Evolutionary conservation across 2,329 filamentous ascomycete genomes (phyloP), one percentile per base, ranked within the genome.

Genomic region (Ploettnerulaceae sp.): DNA sequence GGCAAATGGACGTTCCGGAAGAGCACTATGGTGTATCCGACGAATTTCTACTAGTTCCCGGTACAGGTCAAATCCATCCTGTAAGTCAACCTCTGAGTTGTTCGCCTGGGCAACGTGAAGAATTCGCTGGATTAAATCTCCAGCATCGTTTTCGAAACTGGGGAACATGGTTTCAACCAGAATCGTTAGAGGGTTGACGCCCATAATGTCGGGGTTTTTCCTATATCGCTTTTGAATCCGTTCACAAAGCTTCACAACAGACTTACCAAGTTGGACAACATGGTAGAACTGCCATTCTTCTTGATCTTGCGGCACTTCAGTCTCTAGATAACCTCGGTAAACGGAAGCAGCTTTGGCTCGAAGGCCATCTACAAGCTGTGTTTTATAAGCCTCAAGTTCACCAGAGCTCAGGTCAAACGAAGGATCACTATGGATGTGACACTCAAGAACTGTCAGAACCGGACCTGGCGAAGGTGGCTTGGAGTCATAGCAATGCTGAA

Each of bases 11-110:
- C 80, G 72, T 55, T 74, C 74, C 0, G 87, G 87, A 14, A 96
- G 74, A 17, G 81, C 83, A 52, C 86, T 77, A 6, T 77, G 74
- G 64, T 96, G 90, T 20, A 95, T 88, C 25, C 78, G 75, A 22
- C 93, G 84, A 51, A 96, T 88, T 55, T 86, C 84, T 15, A 91
- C 83, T 47, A 98, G 72, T 61, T 95, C 89, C 60, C 81, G 85
- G 69, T 98, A 98, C 14, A 98, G 70, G 57, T 94, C 87, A 64
- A 98, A 97, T 0, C 91, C 93, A 64, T 98, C 93, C 61, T 95
- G 80, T 20, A 97, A 79, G 29, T 86, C 82, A 38, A 97, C 81
- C 57, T 95, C 89, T 45, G 82, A 75, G 11, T 79, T 82, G 42
- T 76, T 79, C 25, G 80, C 76, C 55, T 84, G 77, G 17, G 86